These are phyloP conservation scores for Didymella pomorum DNA, from an alignment of 2,329 filamentous ascomycete genomes.

Conservation along the genomic window DNA sequence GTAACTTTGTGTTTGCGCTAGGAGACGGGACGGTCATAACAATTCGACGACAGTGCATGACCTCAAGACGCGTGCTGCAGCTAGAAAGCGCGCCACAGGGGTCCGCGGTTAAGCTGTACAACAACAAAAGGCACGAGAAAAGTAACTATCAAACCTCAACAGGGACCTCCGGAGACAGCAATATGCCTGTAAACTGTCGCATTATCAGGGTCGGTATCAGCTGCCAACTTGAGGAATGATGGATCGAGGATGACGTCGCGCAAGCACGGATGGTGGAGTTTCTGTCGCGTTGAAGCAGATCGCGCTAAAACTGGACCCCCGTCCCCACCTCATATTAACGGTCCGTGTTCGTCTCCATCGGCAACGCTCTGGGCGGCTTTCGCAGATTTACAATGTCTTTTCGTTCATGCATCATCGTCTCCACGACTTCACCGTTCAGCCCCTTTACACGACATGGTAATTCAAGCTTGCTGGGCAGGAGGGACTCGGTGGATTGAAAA, in stretches of 20 bases:
- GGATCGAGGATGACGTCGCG: constrained; percentile 13
- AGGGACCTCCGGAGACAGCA: neutral
- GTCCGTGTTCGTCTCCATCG: neutral
- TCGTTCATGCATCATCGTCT: neutral
- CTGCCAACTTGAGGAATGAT: constrained; percentile 14
- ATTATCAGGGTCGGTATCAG: neutral
- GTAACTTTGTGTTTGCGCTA: constrained; percentile 10
- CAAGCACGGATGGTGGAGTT: constrained; percentile 11
- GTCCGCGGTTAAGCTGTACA: constrained; percentile 1
- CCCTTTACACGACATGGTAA: neutral
- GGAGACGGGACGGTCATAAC: constrained; percentile 13
- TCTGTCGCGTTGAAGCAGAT: constrained; percentile 4
- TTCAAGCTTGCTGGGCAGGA: neutral
- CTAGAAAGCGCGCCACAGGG: constrained; percentile 18
- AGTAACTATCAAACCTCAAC: neutral
- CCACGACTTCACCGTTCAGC: neutral
- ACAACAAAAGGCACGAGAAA: neutral
- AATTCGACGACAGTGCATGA: constrained; percentile 16
- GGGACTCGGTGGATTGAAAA: neutral
- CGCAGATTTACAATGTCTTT: neutral
- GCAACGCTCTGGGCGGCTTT: neutral
- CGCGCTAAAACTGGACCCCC: constrained; percentile 11
- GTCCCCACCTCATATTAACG: constrained; percentile 3
- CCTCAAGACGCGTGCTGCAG: constrained; percentile 17
- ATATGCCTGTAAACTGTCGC: neutral